These are phyloP conservation scores for Gloeostereum incarnatum DNA, from an alignment of 768 basidiomycete genomes.

Conservation along the genomic window DNA sequence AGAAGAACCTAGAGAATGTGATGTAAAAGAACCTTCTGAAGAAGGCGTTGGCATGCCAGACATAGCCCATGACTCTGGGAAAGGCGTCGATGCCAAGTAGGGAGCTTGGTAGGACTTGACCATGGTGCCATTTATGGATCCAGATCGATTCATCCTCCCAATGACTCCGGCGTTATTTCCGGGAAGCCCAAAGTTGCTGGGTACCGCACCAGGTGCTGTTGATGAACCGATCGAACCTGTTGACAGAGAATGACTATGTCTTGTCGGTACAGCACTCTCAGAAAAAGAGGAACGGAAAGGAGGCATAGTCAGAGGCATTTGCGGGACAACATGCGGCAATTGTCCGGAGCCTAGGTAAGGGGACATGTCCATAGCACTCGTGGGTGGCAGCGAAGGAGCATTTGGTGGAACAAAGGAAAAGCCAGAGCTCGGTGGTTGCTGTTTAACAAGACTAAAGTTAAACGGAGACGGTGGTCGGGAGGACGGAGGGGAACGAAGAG, in stretches of 20 bases:
- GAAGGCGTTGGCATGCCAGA: neutral
- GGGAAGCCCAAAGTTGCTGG: neutral
- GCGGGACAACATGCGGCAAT: slow-evolving; percentile 8
- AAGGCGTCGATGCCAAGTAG: slow-evolving; percentile 14
- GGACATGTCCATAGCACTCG: slow-evolving; percentile 8
- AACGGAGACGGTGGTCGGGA: slow-evolving; percentile 21
- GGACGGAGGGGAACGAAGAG: slow-evolving; percentile 16
- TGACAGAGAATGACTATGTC: slow-evolving; percentile 10
- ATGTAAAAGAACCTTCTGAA: neutral
- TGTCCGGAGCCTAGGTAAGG: no score
- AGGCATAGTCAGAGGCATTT: slow-evolving; percentile 13
- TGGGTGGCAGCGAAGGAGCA: slow-evolving; percentile 6
- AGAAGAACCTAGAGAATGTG: neutral
- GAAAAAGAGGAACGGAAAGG: slow-evolving; percentile 8
- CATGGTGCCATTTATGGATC: slow-evolving; percentile 41
- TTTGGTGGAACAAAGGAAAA: slow-evolving; percentile 13
- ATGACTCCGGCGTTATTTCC: slow-evolving; percentile 17
- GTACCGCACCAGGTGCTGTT: neutral
- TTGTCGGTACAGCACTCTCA: slow-evolving; percentile 8
- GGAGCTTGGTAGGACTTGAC: slow-evolving; percentile 22
- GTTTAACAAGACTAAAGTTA: no score
- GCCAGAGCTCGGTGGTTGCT: slow-evolving; percentile 11
- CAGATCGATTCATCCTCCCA: slow-evolving; percentile 49
- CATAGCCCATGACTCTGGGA: slow-evolving; percentile 2
- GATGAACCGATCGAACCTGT: slow-evolving; percentile 6